These are phyloP conservation scores for Boletus subcaerulescens DNA, from an alignment of 768 basidiomycete genomes.

Conservation along the genomic window DNA sequence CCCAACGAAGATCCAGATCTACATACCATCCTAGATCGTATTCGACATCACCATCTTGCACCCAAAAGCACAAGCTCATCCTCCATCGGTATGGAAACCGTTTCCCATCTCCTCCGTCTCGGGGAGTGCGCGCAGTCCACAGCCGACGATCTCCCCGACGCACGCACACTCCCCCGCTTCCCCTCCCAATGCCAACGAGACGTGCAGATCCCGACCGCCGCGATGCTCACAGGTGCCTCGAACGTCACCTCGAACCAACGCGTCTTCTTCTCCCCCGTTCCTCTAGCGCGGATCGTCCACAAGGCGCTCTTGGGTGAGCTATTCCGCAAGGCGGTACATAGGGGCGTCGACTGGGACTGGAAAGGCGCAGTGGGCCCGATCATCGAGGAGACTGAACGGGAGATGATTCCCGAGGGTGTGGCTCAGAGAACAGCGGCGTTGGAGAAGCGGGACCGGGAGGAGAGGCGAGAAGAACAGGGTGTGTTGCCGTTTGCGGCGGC, in stretches of 20 bases:
- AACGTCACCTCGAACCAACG: background rate
- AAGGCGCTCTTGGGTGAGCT: slow-evolving; percentile 18
- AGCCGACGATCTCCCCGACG: slow-evolving; percentile 1
- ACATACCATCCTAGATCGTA: slow-evolving; percentile 13
- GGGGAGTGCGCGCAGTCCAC: background rate
- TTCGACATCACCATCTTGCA: background rate
- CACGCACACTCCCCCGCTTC: background rate
- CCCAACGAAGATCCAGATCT: slow-evolving; percentile 19
- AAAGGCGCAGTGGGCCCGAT: slow-evolving; percentile 13
- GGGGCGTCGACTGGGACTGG: slow-evolving; percentile 25
- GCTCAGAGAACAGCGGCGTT: background rate
- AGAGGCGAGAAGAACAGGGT: background rate
- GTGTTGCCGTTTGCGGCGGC: slow-evolving; percentile 22
- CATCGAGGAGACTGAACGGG: slow-evolving; percentile 11
- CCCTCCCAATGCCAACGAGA: background rate
- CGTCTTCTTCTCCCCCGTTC: slow-evolving; percentile 17
- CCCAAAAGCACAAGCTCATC: background rate
- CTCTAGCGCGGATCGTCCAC: slow-evolving; percentile 22
- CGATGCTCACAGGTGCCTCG: slow-evolving; percentile 17
- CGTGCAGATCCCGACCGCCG: slow-evolving; percentile 10
- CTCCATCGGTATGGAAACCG: slow-evolving; percentile 8
- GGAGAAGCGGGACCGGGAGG: background rate
- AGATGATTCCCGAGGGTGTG: slow-evolving; percentile 18
- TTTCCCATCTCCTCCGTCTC: slow-evolving; percentile 24
- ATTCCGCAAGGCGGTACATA: slow-evolving; percentile 20